Conservation (phyloP, 441 rosid species). For the Metrosideros polymorpha region DNA sequence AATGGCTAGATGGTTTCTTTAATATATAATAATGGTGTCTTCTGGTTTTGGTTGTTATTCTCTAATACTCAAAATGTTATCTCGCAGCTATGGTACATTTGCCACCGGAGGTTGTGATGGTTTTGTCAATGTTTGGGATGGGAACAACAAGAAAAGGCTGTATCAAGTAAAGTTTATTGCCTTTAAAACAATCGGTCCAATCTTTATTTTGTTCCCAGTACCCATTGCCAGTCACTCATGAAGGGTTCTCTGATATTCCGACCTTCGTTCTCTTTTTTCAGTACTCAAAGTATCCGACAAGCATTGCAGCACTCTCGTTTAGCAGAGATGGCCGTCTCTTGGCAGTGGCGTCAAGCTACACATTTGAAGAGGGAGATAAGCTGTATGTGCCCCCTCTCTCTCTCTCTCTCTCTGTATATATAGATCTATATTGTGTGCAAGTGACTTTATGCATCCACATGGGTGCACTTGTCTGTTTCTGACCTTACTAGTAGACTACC, state of each 20-base stretch:
- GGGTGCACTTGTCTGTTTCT: background rate
- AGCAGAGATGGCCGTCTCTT: constrained; percentile 88
- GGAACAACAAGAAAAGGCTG: constrained; percentile 94
- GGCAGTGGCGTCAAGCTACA: constrained; percentile 99
- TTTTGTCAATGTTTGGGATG: constrained; percentile 94
- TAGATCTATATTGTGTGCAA: background rate
- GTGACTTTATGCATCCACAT: background rate
- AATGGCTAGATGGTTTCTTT: background rate
- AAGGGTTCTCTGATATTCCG: background rate
- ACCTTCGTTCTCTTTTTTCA: constrained; percentile 13
- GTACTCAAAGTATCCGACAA: constrained; percentile 90
- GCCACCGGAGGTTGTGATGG: constrained; percentile 99
- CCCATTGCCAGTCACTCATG: background rate
- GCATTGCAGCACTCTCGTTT: constrained; percentile 85
- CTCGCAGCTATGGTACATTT: constrained; percentile 88
- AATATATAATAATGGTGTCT: background rate
- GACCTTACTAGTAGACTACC: background rate
- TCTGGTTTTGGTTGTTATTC: background rate
- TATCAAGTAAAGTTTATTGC: constrained; percentile 52
- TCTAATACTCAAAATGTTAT: background rate
- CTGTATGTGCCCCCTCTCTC: constrained; percentile 33
- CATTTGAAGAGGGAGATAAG: constrained; percentile 92
- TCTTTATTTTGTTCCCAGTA: background rate
- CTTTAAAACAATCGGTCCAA: background rate
- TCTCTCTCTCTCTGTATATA: background rate